phyloP scores from a whole-genome alignment of 805 yeast species.

The Pichia pseudocactophila region DNA sequence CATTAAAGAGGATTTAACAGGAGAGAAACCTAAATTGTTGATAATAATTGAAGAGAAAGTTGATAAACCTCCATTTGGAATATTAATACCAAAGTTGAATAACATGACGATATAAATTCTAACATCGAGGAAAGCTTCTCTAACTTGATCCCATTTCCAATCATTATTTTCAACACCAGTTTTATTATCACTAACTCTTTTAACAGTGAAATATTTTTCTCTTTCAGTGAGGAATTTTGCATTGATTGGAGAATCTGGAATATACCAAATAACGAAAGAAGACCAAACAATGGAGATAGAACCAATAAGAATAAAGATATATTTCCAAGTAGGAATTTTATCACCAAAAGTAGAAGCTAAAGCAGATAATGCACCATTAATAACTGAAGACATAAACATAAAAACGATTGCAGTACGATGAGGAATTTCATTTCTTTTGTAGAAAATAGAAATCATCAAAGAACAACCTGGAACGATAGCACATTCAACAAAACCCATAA shows the following conservation, averaged over 20 bases:
- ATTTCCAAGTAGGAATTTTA: conserved; percentile 45
- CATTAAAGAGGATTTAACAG: conserved; percentile 8
- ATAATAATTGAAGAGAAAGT: conserved; percentile 35
- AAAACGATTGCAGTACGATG: conserved; percentile 7
- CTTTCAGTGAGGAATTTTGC: conserved; percentile 27
- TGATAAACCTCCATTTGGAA: conserved; percentile 54
- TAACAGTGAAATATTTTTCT: conserved; percentile 29
- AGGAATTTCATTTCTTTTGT: conserved; percentile 17
- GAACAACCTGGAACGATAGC: conserved; percentile 14
- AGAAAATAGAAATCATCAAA: neutral
- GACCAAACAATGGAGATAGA: conserved; percentile 39
- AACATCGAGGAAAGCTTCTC: conserved; percentile 43
- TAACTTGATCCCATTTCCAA: conserved; percentile 44
- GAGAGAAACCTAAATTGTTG: conserved; percentile 11
- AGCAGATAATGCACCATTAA: conserved; percentile 26
- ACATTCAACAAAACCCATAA: conserved; percentile 35
- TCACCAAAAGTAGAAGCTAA: conserved; percentile 7
- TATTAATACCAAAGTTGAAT: conserved; percentile 34
- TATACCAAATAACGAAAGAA: conserved; percentile 27
- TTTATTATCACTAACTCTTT: conserved; percentile 24
- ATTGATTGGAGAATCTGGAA: conserved; percentile 25
- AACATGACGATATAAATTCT: conserved; percentile 42
- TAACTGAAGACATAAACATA: conserved; percentile 12
- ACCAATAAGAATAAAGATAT: conserved; percentile 52
- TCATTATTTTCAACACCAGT: conserved; percentile 25